Percentiles rank a stretch among this genome's conserved stretches.
These are phyloP conservation scores for Puccinia polysora DNA, from an alignment of 1,284 basidiomycete genomes.

Conservation along the genomic window DNA sequence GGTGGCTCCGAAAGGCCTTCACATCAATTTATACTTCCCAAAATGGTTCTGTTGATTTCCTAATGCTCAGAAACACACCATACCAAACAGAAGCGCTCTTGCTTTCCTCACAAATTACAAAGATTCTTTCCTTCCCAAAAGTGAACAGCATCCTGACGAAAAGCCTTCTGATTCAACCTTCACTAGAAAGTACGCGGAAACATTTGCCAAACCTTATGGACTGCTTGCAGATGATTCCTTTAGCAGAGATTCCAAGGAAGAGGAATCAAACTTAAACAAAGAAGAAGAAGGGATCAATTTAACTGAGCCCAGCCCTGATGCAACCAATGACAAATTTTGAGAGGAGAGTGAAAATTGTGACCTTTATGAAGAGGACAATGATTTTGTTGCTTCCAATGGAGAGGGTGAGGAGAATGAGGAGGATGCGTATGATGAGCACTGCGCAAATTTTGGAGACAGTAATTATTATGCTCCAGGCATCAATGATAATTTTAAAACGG, in stretches of 20 bases:
- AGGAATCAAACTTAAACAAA: background rate
- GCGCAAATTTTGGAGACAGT: too few species aligned
- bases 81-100: background rate
- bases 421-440: too few species aligned
- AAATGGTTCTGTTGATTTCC: slow-evolving; percentile 5
- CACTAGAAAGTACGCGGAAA: slow-evolving; percentile 15
- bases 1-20: slow-evolving; percentile 9
- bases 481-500: too few species aligned
- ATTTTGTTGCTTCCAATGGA: too few species aligned
- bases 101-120: slow-evolving; percentile 16
- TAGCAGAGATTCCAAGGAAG: background rate
- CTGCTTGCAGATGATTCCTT: background rate
- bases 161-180: slow-evolving; percentile 10
- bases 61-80: background rate
- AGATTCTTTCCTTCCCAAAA: background rate
- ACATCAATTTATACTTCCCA: slow-evolving; percentile 26
- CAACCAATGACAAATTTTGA: background rate
- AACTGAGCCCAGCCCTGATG: background rate
- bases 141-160: slow-evolving; percentile 4
- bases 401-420: too few species aligned
- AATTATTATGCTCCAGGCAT: too few species aligned
- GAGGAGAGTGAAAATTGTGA: background rate
- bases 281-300: background rate
- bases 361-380: background rate
- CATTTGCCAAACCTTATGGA: slow-evolving; percentile 7